Percentiles rank a stretch among this genome's conserved stretches.
Evolutionary conservation across 2,329 filamentous ascomycete genomes (phyloP).

Genomic region (Fusarium sp.): DNA sequence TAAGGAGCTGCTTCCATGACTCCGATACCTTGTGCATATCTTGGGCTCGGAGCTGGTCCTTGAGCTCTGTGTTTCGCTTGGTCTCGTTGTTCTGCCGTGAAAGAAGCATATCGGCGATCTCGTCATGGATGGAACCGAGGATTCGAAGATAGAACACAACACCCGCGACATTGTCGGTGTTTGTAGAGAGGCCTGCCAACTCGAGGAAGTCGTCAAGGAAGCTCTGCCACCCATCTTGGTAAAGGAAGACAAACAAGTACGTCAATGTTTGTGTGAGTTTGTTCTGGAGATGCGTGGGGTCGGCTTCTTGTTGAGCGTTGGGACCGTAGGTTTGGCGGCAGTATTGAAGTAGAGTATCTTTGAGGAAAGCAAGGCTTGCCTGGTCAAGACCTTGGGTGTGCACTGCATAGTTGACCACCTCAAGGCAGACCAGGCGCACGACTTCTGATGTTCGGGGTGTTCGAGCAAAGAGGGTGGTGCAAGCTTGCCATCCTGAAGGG

Average conservation of each 20-base stretch:
- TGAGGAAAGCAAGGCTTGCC: conserved; percentile 80
- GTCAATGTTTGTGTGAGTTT: conserved; percentile 97
- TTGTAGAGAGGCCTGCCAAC: conserved; percentile 76
- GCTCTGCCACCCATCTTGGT: conserved; percentile 86
- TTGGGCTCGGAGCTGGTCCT: conserved; percentile 88
- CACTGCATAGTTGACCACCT: conserved; percentile 93
- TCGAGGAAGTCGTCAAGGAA: conserved; percentile 93
- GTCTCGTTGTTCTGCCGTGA: conserved; percentile 83
- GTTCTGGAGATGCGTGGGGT: conserved; percentile 88
- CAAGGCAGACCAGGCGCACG: conserved; percentile 89
- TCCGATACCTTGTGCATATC: conserved; percentile 90
- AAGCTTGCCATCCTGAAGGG: conserved; percentile 90
- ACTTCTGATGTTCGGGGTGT: conserved; percentile 83
- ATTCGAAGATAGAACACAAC: conserved; percentile 91
- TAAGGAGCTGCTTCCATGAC: conserved; percentile 93
- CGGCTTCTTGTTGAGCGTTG: conserved; percentile 70
- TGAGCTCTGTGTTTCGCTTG: conserved; percentile 89
- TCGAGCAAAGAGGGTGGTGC: conserved; percentile 87
- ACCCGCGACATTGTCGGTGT: conserved; percentile 79
- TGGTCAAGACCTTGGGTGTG: conserved; percentile 83
- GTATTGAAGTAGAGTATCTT: conserved; percentile 86
- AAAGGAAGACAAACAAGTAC: conserved; percentile 90
- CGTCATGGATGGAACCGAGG: conserved; percentile 91
- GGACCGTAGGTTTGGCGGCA: conserved; percentile 81
- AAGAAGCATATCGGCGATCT: conserved; percentile 94